Base-by-base conservation (phyloP, 768 basidiomycete genomes). In the Panus rudis region DNA sequence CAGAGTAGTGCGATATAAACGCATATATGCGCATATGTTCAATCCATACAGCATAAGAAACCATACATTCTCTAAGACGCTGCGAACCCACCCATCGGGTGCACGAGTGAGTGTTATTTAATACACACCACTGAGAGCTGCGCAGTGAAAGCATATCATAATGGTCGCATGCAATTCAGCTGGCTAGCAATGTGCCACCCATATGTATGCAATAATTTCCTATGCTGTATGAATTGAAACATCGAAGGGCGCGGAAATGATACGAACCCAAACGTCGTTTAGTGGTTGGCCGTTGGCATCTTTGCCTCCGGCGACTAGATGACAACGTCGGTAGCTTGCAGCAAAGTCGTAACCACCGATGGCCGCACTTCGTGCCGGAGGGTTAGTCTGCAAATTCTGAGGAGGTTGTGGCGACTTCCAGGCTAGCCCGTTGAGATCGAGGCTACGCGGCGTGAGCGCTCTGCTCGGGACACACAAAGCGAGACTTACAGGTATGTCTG, bases 321-420 rank as follows among this genome's bases (percentile, higher is more conserved):
- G 84, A 20, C 79, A 83, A 43, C 74, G 73, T 30, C 88, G 86
- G 57, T 89, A 84, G 82, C 81, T 90, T 10, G 85, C 84, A 34
- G 85, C 87, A 49, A 74, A 75, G 65, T 90, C 88, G 17, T 67
- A 63, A 4, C 84, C 88, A 32, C 73, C 65, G 30, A 87, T 54
- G 22, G 81, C 77, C 30, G 74, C 73, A 61, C 76, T 81, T 57
- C 84, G 71, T 22, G 82, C 70, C 12, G 82, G 67, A 6, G 87
- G 87, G 6, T 60, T 60, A 0, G 55, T 54, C 19, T 57, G 47
- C 6, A 81, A 71, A 59, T 64, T 69, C 11, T 62, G 7, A 17
- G 80, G 76, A 19, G 81, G 73, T 3, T 55, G 52, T 4, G 84
- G 83, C 10, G 53, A 59, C 10, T 70, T 67, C 88, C 88, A 91